phyloP scores from a whole-genome alignment of 139 green algal species.

The Edaphochlamys debaryana region DNA sequence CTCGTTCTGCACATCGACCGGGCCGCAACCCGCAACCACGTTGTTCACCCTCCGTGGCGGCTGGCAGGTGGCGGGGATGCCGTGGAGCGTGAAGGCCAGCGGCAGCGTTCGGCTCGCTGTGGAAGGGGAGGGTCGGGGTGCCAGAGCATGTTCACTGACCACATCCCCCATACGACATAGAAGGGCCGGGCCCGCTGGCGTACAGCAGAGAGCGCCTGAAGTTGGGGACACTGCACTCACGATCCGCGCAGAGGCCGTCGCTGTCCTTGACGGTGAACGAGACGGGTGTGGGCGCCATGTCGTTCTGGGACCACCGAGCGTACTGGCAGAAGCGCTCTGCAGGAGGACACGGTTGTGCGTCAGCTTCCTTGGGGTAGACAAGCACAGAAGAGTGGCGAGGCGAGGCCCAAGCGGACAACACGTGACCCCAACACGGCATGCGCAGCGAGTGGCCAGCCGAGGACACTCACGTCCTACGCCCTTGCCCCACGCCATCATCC shows the following conservation, averaged over 20 bases:
- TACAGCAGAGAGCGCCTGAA: too few relatives aligned
- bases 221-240: not conserved
- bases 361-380: too few relatives aligned
- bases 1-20: not conserved
- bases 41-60: not conserved
- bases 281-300: not conserved
- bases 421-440: too few relatives aligned
- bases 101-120: too few relatives aligned
- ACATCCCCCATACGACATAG: too few relatives aligned
- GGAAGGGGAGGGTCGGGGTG: too few relatives aligned
- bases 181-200: too few relatives aligned
- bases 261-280: slow-evolving; percentile 13
- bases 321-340: not conserved
- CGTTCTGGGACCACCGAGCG: not conserved
- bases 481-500: not conserved
- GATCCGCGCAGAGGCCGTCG: not conserved
- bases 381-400: too few relatives aligned
- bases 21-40: not conserved
- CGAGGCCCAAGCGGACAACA: too few relatives aligned
- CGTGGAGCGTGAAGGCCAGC: not conserved
- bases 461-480: not conserved
- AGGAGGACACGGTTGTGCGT: too few relatives aligned
- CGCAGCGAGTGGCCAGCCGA: too few relatives aligned
- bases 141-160: too few relatives aligned
- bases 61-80: not conserved